Base-by-base conservation (phyloP, 257 asterid species). In the Salvia rosmarinus region DNA sequence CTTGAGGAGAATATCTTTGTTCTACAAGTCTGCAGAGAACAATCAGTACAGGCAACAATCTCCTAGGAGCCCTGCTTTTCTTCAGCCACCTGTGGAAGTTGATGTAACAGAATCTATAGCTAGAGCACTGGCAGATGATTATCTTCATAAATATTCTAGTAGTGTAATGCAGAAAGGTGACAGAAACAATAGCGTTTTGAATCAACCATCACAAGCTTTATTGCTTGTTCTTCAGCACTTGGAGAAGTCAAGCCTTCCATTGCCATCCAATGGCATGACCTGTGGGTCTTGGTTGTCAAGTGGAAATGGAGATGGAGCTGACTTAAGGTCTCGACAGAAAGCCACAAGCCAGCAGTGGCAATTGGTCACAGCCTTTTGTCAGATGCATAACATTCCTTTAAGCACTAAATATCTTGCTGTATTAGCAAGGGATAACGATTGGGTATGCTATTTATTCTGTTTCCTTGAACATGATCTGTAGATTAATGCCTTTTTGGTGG, bases 381-480 rank as follows among this genome's bases (percentile, higher is more conserved):
- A 89, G 87, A 85, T 86, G 82, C 99, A 95, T 79, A 79, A 80
- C 65, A 87, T 95, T 76, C 90, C 96, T 68, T 67, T 86, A 75
- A 95, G 99, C 92, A 88, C 90, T 78, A 95, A 86, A 81, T 95
- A 95, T 82, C 96, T 95, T 69, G 87, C 95, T 72, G 81, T 79
- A 64, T 85, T 95, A 85, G 98, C 99, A 47, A 89, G 94, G 80
- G 98, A 89, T 78, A 95, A 95, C 71, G 99, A 95, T 76, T 95
- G 99, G 99, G 99, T 95, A 91, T 68, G 75, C 59, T 81, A 65
- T 69, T 39, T 74, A 4, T 65, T 30, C 37, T 65, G 43, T 32
- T 55, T 54, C 39, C 35, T 54, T 16, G 66, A 46, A 55, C 64
- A 16, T 5, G 35, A 50, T 55, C 49, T 77, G 62, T 72, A 58